Percentiles rank a stretch among this genome's conserved stretches.
Evolutionary conservation across 2,329 filamentous ascomycete species (phyloP).

Genomic region (Fusarium zealandicum): DNA sequence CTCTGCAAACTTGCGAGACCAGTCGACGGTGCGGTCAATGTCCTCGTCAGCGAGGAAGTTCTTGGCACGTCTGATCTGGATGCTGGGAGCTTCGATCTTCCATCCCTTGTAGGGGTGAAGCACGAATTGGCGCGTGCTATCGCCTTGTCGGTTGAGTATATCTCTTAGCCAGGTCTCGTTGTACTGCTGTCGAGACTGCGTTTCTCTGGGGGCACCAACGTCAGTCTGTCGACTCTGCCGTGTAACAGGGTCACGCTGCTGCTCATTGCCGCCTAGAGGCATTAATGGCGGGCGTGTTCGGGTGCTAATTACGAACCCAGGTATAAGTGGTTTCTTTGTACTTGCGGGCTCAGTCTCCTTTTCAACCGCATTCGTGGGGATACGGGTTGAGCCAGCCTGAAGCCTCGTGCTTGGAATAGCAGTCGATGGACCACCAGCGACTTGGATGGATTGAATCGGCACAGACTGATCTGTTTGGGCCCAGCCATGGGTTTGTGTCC

Average conservation of each 20-base stretch:
- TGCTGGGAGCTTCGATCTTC: constrained; percentile 44
- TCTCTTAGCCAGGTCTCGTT: constrained; percentile 10
- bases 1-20: constrained; percentile 48
- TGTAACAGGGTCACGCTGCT: background rate
- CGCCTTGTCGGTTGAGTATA: background rate
- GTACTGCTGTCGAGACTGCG: background rate
- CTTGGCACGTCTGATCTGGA: constrained; percentile 44
- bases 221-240: background rate
- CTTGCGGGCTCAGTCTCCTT: background rate
- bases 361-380: background rate
- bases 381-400: background rate
- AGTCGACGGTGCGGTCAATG: constrained; percentile 50
- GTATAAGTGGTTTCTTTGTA: background rate
- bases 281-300: background rate
- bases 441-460: background rate
- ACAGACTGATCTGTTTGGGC: background rate
- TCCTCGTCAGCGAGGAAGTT: constrained; percentile 61
- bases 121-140: background rate
- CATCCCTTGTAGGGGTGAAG: constrained; percentile 46
- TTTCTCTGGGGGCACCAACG: background rate
- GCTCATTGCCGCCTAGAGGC: background rate
- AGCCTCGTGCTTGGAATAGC: background rate
- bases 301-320: constrained; percentile 24
- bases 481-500: background rate
- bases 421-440: background rate